Base-by-base conservation (phyloP, 495 filamentous ascomycete species). In the Talaromyces nanjingensis region DNA sequence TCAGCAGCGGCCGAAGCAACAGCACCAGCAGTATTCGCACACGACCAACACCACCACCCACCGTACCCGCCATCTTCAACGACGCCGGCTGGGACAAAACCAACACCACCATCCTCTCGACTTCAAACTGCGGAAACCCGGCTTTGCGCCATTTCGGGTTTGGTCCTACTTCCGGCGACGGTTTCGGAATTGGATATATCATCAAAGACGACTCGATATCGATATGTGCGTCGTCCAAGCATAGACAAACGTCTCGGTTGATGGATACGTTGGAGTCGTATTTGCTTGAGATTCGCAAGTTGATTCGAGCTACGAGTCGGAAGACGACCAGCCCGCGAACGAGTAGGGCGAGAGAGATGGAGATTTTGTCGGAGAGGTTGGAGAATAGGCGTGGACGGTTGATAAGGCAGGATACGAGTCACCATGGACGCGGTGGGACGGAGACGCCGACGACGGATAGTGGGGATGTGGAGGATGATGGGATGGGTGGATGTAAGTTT, bases 61-160 rank as follows among this genome's bases (percentile, higher is more conserved):
- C 79, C 67, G 87, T 92, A 34, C 93, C 93, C 1, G 77, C 87
- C 49, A 83, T 97, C 67, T 98, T 98, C 76, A 87, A 86, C 55
- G 94, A 98, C 69, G 61, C 83, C 0, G 94, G 92, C 52, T 98
- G 93, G 92, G 93, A 97, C 75, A 91, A 89, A 67, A 83, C 97
- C 64, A 97, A 97, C 80, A 96, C 85, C 66, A 97, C 94, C 16
- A 91, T 98, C 68, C 79, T 98, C 20, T 94, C 90, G 34, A 97
- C 94, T 1, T 97, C 92, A n/a, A 98, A 98, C 77, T 98, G 94
- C 76, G 94, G 94, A 62, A 98, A 98, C 76, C 94, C 94, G 2
- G 93, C 90, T n/a, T 84, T 98, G 14, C 88, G 94, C 1, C 91
- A 97, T 56, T 98, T 98, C 69, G 94, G 94, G 11, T 98, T 98